phyloP scores from a whole-genome alignment of 2,329 filamentous ascomycete genomes.

The Pseudopithomyces chartarum region DNA sequence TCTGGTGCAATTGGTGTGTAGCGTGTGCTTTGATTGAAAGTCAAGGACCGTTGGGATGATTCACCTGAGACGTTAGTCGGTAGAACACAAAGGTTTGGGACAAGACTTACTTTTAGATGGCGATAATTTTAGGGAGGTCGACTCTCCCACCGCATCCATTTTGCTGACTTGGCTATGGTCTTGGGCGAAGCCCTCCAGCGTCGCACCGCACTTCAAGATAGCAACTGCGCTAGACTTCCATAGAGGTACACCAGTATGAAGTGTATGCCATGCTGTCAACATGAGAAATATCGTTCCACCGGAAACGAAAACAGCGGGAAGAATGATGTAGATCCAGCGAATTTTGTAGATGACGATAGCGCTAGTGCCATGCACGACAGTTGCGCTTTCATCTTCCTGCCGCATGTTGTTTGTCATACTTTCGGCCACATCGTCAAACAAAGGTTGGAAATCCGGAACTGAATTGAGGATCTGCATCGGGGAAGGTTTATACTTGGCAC shows the following conservation, averaged over 20 bases:
- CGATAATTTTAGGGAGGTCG: not conserved
- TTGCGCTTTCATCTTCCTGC: not conserved
- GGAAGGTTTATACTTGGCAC: not conserved
- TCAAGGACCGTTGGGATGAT: no score
- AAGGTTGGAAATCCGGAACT: not conserved
- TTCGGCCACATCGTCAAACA: not conserved
- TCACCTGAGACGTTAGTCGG: no score
- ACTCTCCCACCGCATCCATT: not conserved
- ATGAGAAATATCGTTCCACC: not conserved
- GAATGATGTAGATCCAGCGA: not conserved
- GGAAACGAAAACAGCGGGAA: not conserved
- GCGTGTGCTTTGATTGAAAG: no score
- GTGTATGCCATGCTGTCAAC: not conserved
- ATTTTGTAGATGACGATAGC: not conserved
- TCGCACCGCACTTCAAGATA: not conserved
- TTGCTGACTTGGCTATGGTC: not conserved
- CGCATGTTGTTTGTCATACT: slow-evolving; percentile 1
- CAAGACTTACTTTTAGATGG: no score
- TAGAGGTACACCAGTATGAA: not conserved
- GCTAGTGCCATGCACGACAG: not conserved
- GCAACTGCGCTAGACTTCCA: slow-evolving; percentile 2
- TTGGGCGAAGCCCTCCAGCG: not conserved
- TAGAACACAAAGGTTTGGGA: no score
- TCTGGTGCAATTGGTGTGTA: no score
- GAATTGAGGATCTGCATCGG: not conserved